These are phyloP conservation scores for Leccinum laetum DNA, from an alignment of 1,284 basidiomycete genomes.

Conservation along the genomic window DNA sequence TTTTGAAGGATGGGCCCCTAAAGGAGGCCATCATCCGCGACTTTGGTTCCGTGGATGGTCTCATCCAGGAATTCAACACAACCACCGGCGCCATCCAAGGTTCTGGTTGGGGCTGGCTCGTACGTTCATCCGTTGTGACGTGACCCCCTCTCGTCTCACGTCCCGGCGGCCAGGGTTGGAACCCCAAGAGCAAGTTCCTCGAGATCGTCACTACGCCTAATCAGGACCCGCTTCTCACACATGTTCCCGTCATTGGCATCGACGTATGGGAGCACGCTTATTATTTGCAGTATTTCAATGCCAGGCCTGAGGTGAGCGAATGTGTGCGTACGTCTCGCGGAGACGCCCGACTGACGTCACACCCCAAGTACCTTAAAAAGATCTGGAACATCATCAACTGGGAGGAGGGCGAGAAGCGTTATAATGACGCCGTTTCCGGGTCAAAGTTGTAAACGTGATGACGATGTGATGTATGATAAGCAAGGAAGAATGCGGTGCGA, in stretches of 20 bases:
- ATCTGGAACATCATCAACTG: slow-evolving; percentile 86
- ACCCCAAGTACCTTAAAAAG: slow-evolving; percentile 64
- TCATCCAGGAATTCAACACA: slow-evolving; percentile 73
- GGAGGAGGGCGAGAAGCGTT: slow-evolving; percentile 74
- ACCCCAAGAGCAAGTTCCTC: slow-evolving; percentile 63
- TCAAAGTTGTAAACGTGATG: slow-evolving; percentile 29
- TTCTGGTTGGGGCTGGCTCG: slow-evolving; percentile 95
- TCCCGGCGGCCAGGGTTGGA: slow-evolving; percentile 53
- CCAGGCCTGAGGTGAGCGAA: slow-evolving; percentile 60
- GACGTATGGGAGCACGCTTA: slow-evolving; percentile 89
- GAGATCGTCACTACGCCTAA: slow-evolving; percentile 82
- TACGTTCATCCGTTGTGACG: slow-evolving; percentile 37
- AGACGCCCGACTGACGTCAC: background rate
- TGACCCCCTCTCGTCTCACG: slow-evolving; percentile 2
- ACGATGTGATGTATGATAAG: background rate
- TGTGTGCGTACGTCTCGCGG: slow-evolving; percentile 11
- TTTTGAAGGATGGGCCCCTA: slow-evolving; percentile 67
- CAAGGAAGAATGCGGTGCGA: background rate
- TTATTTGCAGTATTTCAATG: slow-evolving; percentile 81
- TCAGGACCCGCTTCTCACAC: slow-evolving; percentile 85
- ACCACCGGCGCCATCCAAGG: slow-evolving; percentile 84
- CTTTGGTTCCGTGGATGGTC: slow-evolving; percentile 73
- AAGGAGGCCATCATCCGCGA: slow-evolving; percentile 66
- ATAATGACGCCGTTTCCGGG: slow-evolving; percentile 43
- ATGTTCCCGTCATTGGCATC: slow-evolving; percentile 83